Base-by-base conservation (phyloP, 2,329 filamentous ascomycete genomes). In the Canariomyces notabilis region DNA sequence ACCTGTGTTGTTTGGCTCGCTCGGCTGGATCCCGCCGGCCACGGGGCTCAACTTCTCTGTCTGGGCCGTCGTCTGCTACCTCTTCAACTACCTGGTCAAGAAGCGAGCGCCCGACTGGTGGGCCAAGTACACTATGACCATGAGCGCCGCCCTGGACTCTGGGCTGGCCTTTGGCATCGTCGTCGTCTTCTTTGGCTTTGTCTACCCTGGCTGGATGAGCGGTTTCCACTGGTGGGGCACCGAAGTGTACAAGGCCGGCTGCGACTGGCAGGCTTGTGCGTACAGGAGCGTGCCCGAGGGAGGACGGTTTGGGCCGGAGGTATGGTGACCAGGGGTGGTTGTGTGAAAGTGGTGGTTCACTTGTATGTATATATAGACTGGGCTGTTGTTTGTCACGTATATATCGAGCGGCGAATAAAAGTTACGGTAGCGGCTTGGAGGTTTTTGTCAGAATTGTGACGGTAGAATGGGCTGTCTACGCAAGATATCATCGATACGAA, bases 51-150 rank as follows among this genome's bases (percentile, higher is more conserved):
- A 95, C 64, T 95, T 93, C 62, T 87, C 82, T 2, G 85, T 91
- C 35, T 94, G 89, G 87, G 86, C 83, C 0, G 68, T 93, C 6
- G 86, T 94, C 12, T 93, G 87, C 68, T 94, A 85, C 64, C 57
- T 88, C 35, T 95, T 95, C 74, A 94, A 94, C 64, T 83, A 84
- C 62, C 65, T 84, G 50, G 76, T 94, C 59, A 81, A 83, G 61
- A 79, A 79, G 29, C 74, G 83, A 18, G 83, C 80, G 20, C 74
- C 73, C 22, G 82, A 79, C 1, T 95, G 89, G 89, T 94, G 89
- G 89, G 81, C 80, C 38, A 93, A 94, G 66, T 94, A 94, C 64
- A 91, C 87, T 33, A 93, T 94, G 87, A 90, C 87, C 4, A 71
- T 94, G 42, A 88, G 83, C 48, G 88, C 88, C 0, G 89, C 87